A percentile compares a stretch with the other conserved stretches of the same genome.
These are phyloP conservation scores for Dacryopinax primogenitus DNA, from an alignment of 768 basidiomycete species.

Conservation along the genomic window DNA sequence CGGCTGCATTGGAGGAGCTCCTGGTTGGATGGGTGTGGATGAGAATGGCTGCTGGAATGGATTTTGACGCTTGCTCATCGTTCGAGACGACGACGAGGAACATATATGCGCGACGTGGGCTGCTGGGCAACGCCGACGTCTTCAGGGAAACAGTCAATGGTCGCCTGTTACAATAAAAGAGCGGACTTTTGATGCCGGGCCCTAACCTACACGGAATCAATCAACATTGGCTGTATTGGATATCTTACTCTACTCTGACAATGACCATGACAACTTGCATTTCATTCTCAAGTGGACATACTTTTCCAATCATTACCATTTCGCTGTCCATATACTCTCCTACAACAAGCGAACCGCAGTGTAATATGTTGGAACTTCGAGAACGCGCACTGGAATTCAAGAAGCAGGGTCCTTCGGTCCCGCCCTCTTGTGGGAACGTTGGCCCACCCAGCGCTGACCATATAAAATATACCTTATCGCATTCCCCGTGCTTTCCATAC, in stretches of 20 bases:
- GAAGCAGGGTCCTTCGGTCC: too few relatives aligned
- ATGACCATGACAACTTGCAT: too few relatives aligned
- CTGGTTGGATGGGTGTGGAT: slow-evolving; percentile 9
- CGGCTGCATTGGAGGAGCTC: slow-evolving; percentile 12
- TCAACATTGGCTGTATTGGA: too few relatives aligned
- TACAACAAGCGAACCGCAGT: too few relatives aligned
- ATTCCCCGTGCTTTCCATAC: neutral
- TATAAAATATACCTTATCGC: neutral
- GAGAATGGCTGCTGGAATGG: slow-evolving; percentile 16
- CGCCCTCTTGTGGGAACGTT: too few relatives aligned
- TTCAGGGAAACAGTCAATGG: slow-evolving; percentile 9
- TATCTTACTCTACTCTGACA: too few relatives aligned
- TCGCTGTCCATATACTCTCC: too few relatives aligned
- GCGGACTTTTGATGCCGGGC: neutral
- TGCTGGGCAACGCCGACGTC: neutral
- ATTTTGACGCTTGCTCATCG: slow-evolving; percentile 18
- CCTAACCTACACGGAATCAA: neutral
- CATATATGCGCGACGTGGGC: neutral
- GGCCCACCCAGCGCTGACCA: too few relatives aligned
- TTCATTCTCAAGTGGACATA: too few relatives aligned
- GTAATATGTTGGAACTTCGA: too few relatives aligned
- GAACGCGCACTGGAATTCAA: too few relatives aligned
- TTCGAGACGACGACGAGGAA: neutral
- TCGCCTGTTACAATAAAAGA: neutral
- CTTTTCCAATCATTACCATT: too few relatives aligned